A percentile compares a stretch with the other conserved stretches of the same genome.
Evolutionary conservation across 2,329 filamentous ascomycete genomes (phyloP).

Genomic region (Colletotrichum salicis): DNA sequence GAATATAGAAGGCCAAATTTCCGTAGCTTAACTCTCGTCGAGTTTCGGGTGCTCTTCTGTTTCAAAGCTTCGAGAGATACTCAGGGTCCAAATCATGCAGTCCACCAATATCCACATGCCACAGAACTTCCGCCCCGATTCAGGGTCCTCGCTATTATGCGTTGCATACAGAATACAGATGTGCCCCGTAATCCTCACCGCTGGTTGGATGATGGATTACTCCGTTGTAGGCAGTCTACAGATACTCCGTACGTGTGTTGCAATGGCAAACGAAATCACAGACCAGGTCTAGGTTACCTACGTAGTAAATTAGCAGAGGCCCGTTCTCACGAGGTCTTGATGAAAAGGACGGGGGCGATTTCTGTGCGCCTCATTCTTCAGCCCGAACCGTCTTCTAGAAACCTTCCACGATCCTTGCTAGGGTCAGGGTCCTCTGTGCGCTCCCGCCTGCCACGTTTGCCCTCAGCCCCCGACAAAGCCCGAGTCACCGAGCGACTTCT

Average conservation of each 20-base stretch:
- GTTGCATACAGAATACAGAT: not conserved
- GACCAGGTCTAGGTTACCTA: constrained; percentile 19
- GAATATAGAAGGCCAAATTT: not conserved
- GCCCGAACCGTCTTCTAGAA: constrained; percentile 34
- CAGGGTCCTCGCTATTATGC: constrained; percentile 30
- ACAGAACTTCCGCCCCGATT: constrained; percentile 13
- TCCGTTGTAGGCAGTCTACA: not conserved
- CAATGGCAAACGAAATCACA: constrained; percentile 4
- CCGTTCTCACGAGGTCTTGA: constrained; percentile 11
- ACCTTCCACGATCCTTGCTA: constrained; percentile 32
- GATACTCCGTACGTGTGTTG: not conserved
- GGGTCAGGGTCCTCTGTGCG: constrained; percentile 29
- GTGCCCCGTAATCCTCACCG: constrained; percentile 17
- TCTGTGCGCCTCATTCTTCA: constrained; percentile 28
- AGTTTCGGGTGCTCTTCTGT: constrained; percentile 27
- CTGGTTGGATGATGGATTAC: constrained; percentile 19
- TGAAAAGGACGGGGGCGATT: constrained; percentile 14
- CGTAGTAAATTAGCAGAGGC: constrained; percentile 13
- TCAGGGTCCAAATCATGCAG: constrained; percentile 34
- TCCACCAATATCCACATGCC: constrained; percentile 7
- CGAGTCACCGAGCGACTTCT: not conserved
- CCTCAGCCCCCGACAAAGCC: constrained; percentile 6
- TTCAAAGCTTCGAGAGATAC: constrained; percentile 28
- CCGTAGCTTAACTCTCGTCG: constrained; percentile 15
- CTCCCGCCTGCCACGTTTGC: constrained; percentile 26